Percentiles rank a stretch among this genome's conserved stretches.
phyloP scores from a whole-genome alignment of 2,329 filamentous ascomycete genomes.

The Penicillium glabrum region DNA sequence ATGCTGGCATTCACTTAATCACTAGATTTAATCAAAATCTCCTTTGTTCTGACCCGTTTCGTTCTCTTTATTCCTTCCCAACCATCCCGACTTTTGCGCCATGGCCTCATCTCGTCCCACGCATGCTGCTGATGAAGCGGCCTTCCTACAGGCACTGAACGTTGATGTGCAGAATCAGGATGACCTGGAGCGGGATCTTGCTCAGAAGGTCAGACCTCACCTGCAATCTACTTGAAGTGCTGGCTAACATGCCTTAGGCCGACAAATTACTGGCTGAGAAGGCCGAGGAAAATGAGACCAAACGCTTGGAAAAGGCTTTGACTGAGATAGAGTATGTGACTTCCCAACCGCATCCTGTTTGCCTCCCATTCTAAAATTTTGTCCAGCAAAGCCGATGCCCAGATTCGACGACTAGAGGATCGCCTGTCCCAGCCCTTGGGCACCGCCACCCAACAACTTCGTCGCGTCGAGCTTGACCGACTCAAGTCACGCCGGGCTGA shows the following conservation, averaged over 20 bases:
- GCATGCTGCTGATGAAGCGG: conserved; percentile 53
- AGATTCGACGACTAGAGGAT: conserved; percentile 61
- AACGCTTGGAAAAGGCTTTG: conserved; percentile 59
- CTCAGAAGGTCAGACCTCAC: conserved; percentile 48
- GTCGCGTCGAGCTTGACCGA: conserved; percentile 60
- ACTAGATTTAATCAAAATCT: background rate
- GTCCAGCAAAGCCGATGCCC: conserved; percentile 60
- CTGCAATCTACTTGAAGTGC: background rate
- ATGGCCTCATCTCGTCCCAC: conserved; percentile 8
- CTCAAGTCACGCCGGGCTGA: conserved; percentile 64
- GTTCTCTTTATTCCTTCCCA: background rate
- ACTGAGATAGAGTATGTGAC: conserved; percentile 46
- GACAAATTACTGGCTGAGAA: conserved; percentile 61
- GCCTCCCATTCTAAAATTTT: background rate
- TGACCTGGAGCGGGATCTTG: conserved; percentile 86
- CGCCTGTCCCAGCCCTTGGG: conserved; percentile 58
- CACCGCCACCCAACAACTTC: conserved; percentile 48
- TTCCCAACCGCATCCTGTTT: too few species aligned
- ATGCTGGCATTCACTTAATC: background rate
- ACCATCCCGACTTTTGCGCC: background rate
- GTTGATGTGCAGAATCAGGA: conserved; percentile 78
- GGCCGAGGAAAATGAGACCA: conserved; percentile 63
- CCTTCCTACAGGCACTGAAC: conserved; percentile 62
- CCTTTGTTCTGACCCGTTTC: background rate
- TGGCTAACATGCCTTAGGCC: conserved; percentile 39